phyloP scores from a whole-genome alignment of 345 rosid species.

The Heritiera littoralis region DNA sequence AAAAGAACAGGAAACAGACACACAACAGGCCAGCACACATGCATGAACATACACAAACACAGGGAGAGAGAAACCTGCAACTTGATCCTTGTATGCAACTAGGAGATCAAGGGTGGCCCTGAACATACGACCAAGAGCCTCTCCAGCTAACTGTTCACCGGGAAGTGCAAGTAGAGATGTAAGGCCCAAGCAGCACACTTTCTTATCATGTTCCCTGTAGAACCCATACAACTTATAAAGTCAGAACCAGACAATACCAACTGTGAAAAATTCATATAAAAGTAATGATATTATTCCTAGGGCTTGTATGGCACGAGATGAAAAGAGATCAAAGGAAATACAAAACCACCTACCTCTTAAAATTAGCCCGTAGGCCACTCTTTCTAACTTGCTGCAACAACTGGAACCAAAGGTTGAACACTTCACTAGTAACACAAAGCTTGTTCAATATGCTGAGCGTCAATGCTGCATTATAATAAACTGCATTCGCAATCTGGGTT shows the following conservation, averaged over 20 bases:
- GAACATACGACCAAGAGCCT: slow-evolving; percentile 86
- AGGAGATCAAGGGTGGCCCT: slow-evolving; percentile 83
- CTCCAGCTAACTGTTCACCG: slow-evolving; percentile 78
- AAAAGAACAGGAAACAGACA: background rate
- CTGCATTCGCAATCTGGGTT: slow-evolving; percentile 86
- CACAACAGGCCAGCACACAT: background rate
- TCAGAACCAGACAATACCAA: slow-evolving; percentile 8
- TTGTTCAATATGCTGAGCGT: slow-evolving; percentile 78
- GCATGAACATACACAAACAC: too few species aligned
- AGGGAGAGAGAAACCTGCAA: slow-evolving; percentile 60
- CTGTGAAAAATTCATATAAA: background rate
- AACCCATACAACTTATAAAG: slow-evolving; percentile 24
- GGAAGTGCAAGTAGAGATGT: slow-evolving; percentile 85
- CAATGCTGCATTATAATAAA: slow-evolving; percentile 81
- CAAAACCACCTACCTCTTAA: slow-evolving; percentile 59
- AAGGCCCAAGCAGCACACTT: slow-evolving; percentile 97
- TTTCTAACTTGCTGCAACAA: slow-evolving; percentile 91
- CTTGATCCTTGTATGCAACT: slow-evolving; percentile 88
- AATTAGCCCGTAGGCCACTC: slow-evolving; percentile 76
- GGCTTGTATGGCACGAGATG: background rate
- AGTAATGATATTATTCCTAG: background rate
- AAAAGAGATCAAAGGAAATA: slow-evolving; percentile 4
- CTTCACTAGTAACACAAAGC: slow-evolving; percentile 72
- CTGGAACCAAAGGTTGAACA: slow-evolving; percentile 92
- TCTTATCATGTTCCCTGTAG: slow-evolving; percentile 91